phyloP scores from a whole-genome alignment of 2,329 filamentous ascomycete genomes.

The Penicillium brevicompactum region DNA sequence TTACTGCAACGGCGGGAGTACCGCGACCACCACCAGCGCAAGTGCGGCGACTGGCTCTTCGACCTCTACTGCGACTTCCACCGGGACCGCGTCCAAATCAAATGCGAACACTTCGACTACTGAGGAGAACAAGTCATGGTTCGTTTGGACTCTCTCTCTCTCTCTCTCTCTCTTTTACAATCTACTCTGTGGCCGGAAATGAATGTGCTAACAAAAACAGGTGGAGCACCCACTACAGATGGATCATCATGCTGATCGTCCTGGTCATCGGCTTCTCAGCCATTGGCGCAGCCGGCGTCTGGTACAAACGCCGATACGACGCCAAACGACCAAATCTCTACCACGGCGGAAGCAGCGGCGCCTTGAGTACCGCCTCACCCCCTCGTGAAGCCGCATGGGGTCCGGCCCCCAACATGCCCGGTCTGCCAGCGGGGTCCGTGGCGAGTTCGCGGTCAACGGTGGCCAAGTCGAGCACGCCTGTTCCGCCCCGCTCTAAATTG shows the following conservation, averaged over 20 bases:
- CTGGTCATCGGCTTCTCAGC: slow-evolving; percentile 68
- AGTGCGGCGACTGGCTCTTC: slow-evolving; percentile 24
- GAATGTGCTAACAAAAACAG: slow-evolving; percentile 14
- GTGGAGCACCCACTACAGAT: slow-evolving; percentile 67
- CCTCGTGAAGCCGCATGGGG: slow-evolving; percentile 19
- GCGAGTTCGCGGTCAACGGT: slow-evolving; percentile 33
- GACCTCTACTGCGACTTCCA: slow-evolving; percentile 23
- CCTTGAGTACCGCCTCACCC: slow-evolving; percentile 18
- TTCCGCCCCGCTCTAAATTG: slow-evolving; percentile 23
- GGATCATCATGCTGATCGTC: slow-evolving; percentile 79
- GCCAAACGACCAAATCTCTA: slow-evolving; percentile 54
- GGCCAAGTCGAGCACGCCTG: slow-evolving; percentile 7
- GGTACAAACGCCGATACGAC: slow-evolving; percentile 73
- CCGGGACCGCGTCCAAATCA: slow-evolving; percentile 1
- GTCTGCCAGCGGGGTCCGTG: slow-evolving; percentile 22
- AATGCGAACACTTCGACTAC: slow-evolving; percentile 1
- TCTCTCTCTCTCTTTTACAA: background rate
- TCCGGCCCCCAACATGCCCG: slow-evolving; percentile 12
- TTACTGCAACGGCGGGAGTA: slow-evolving; percentile 59
- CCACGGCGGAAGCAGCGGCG: slow-evolving; percentile 30
- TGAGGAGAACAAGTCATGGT: slow-evolving; percentile 27
- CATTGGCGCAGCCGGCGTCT: slow-evolving; percentile 68
- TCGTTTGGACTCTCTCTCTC: slow-evolving; percentile 9
- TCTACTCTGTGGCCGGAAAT: too few species aligned
- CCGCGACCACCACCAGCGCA: slow-evolving; percentile 29